Evolutionary conservation across 2,329 filamentous ascomycete species (phyloP).

Genomic region (Botryosphaeria dothidea): DNA sequence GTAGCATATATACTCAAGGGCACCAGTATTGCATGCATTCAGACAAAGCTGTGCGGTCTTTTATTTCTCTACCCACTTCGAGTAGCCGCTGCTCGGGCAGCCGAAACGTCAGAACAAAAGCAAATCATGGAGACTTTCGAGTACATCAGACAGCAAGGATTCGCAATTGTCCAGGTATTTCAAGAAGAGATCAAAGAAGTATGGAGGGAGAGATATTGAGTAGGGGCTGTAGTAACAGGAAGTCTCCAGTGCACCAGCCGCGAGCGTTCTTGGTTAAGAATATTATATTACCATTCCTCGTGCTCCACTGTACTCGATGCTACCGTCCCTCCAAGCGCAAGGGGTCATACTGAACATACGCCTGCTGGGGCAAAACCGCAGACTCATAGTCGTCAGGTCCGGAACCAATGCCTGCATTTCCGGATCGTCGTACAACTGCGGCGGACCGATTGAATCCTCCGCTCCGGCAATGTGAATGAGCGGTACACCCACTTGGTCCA

Average conservation of each 20-base stretch:
- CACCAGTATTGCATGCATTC: background rate
- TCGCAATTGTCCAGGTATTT: background rate
- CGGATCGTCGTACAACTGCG: too few relatives aligned
- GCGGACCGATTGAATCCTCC: too few relatives aligned
- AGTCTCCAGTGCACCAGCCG: too few relatives aligned
- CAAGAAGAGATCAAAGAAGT: background rate
- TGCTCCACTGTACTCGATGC: too few relatives aligned
- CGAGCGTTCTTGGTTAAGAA: too few relatives aligned
- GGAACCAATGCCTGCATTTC: too few relatives aligned
- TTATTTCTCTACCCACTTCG: constrained; percentile 12
- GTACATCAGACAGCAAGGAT: background rate
- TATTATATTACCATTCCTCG: too few relatives aligned
- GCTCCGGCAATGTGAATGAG: too few relatives aligned
- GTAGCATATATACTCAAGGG: background rate
- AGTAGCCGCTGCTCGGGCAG: background rate
- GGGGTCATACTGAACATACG: too few relatives aligned
- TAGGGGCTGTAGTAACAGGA: too few relatives aligned
- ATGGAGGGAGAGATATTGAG: background rate
- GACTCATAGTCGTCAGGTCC: too few relatives aligned
- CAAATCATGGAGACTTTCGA: background rate
- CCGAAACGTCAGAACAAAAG: background rate
- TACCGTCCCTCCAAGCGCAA: too few relatives aligned
- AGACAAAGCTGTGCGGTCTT: background rate
- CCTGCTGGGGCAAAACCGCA: background rate
- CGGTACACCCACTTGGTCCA: background rate